A percentile compares a stretch with the other conserved stretches of the same genome.
Evolutionary conservation across 2,329 filamentous ascomycete genomes (phyloP).

Genomic region (Fusarium algeriense): DNA sequence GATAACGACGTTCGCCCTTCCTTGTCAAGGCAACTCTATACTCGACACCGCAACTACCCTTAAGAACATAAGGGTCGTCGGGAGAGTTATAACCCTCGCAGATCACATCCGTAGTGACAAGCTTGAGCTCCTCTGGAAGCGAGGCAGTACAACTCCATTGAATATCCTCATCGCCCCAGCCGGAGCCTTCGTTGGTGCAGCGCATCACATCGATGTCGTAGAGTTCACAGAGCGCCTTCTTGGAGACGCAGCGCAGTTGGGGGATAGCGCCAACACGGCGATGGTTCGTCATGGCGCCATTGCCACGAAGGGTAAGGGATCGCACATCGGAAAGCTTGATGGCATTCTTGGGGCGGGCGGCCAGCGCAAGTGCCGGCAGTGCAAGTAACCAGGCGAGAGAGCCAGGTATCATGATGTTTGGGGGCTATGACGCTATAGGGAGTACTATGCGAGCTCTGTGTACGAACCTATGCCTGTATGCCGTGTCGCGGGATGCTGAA

Average conservation of each 20-base stretch:
- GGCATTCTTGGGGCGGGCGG: conserved; percentile 59
- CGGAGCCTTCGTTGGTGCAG: conserved; percentile 86
- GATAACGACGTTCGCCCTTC: conserved; percentile 78
- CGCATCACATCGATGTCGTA: conserved; percentile 86
- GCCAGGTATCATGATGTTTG: conserved; percentile 47
- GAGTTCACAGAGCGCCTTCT: conserved; percentile 72
- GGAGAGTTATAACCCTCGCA: conserved; percentile 87
- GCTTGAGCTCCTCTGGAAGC: conserved; percentile 71
- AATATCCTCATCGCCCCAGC: conserved; percentile 83
- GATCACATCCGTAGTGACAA: conserved; percentile 88
- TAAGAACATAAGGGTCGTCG: conserved; percentile 87
- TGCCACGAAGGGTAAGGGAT: conserved; percentile 79
- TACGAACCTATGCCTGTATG: conserved; percentile 12
- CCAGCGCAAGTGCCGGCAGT: conserved; percentile 45
- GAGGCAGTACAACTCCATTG: conserved; percentile 87
- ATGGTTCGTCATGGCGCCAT: conserved; percentile 74
- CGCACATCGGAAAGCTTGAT: conserved; percentile 74
- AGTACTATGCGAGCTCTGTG: background rate
- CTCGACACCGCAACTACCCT: conserved; percentile 92
- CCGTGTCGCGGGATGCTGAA: background rate
- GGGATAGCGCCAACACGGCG: conserved; percentile 82
- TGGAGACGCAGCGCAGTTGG: conserved; percentile 81
- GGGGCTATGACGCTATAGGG: conserved; percentile 11
- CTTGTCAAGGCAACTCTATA: conserved; percentile 85
- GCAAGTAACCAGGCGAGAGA: conserved; percentile 38